Evolutionary conservation across 1,284 basidiomycete genomes (phyloP), one percentile per base, ranked within the genome.

Genomic region (Exobasidium cylindrosporum): DNA sequence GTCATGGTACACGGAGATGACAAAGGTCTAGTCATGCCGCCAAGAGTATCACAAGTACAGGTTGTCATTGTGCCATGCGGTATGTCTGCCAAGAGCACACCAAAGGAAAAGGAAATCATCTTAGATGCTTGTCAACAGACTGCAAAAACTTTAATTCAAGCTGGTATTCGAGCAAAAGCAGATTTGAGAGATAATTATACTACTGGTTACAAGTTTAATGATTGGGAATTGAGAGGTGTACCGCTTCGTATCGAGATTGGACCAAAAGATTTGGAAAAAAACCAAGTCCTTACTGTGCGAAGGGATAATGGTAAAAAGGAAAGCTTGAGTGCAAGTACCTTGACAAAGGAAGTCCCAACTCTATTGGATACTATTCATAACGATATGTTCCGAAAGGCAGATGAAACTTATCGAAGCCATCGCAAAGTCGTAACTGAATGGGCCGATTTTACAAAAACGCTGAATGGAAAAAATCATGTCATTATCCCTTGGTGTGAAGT

Each of bases 1-100:
- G 94, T 97, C 77, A 99, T 99, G 95, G 88, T 92, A 10, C 96
- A 99, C 80, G 95, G 95, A 57, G 96, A 99, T 82, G 92, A 99
- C 81, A 91, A 97, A 79, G 95, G 95, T 50, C 83, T 99, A 66
- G 94, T 98, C 13, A 87, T 97, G 67, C 96, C 95, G 31, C 95
- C 95, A 59, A 86, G 92, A 28, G 95, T 98, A 24, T 92, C 95
- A n/a, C 87, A 86, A 68, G 82, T 95, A 26, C 95, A 99, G 83
- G 93, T 88, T 56, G 85, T 96, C 54, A 83, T 99, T 69, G 89
- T 99, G 50, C 96, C 96, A 13, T 93, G 91, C 70, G 95, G 95
- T 59, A 87, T 97, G 72, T 66, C 90, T 88, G 73, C 72, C 63
- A 77, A 76, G 70, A 73, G 68, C n/a, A 67, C 69, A 26, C 62